Percentiles rank a stretch among this genome's conserved stretches.
Conservation (phyloP, 176 grass and related monocot genomes). For the Tuctoria greenei region DNA sequence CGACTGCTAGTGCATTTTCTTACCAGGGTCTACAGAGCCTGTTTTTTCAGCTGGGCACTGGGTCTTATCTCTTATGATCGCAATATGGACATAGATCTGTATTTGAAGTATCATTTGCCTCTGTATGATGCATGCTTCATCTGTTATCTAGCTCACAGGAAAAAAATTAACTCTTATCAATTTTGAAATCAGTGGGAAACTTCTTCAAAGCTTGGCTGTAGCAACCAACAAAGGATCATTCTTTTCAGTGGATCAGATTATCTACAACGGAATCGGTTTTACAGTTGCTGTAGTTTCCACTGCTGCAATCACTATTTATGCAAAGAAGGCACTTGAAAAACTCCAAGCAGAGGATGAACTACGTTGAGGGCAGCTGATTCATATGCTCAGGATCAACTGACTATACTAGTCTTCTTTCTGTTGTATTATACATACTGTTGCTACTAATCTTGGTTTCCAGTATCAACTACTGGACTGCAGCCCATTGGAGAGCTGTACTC, state of each 20-base stretch:
- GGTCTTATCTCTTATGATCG: not conserved
- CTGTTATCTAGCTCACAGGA: not conserved
- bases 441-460: slow-evolving; percentile 52
- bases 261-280: slow-evolving; percentile 88
- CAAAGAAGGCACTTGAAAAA: slow-evolving; percentile 85
- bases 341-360: slow-evolving; percentile 81
- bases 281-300: slow-evolving; percentile 73
- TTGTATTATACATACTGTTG: slow-evolving; percentile 35
- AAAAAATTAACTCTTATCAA: slow-evolving; percentile 16
- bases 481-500: slow-evolving; percentile 26
- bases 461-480: slow-evolving; percentile 33
- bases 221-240: slow-evolving; percentile 83
- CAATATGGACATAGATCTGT: not conserved
- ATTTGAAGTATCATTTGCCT: not conserved
- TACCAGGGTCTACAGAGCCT: not conserved
- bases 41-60: not conserved
- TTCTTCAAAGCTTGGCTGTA: slow-evolving; percentile 80
- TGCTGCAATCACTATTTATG: slow-evolving; percentile 94
- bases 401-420: slow-evolving; percentile 33
- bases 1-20: too few relatives aligned
- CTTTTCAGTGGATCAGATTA: slow-evolving; percentile 82
- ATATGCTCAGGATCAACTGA: not conserved
- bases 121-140: not conserved
- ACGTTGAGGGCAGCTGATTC: slow-evolving; percentile 22
- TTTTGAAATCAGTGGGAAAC: slow-evolving; percentile 64